Evolutionary conservation across 257 asterid species (phyloP).

Genomic region (Nicotiana benthamiana): DNA sequence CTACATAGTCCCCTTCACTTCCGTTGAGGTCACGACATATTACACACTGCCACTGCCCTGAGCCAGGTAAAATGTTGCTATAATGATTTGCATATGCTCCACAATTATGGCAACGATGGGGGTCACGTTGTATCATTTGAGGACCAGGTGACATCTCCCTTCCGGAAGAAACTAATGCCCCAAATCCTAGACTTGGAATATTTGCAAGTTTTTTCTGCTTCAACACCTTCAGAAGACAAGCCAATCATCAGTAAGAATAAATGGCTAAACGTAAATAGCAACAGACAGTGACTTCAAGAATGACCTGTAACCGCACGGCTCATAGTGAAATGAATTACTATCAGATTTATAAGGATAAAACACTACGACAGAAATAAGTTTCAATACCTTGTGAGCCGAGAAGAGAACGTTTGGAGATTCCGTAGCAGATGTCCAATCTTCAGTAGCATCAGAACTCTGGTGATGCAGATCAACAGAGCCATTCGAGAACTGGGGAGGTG

Average conservation of each 20-base stretch:
- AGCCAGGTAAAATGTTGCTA: slow-evolving; percentile 74
- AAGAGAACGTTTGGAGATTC: slow-evolving; percentile 70
- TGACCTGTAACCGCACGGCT: neutral
- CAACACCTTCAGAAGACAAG: slow-evolving; percentile 46
- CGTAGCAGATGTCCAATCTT: slow-evolving; percentile 37
- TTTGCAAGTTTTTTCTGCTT: slow-evolving; percentile 84
- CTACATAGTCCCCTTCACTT: slow-evolving; percentile 84
- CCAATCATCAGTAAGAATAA: neutral
- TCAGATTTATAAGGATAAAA: neutral
- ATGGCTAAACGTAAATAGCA: neutral
- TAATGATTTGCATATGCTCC: slow-evolving; percentile 89
- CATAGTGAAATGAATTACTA: neutral
- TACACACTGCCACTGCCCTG: slow-evolving; percentile 99
- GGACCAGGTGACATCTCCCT: slow-evolving; percentile 81
- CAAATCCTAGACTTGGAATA: slow-evolving; percentile 81
- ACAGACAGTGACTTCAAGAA: neutral
- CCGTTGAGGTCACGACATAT: slow-evolving; percentile 81
- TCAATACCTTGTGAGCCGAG: slow-evolving; percentile 80
- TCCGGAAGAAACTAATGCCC: slow-evolving; percentile 85
- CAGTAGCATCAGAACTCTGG: slow-evolving; percentile 44
- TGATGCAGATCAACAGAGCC: slow-evolving; percentile 58
- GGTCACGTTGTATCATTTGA: slow-evolving; percentile 81
- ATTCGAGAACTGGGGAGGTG: slow-evolving; percentile 56
- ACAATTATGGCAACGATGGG: slow-evolving; percentile 84
- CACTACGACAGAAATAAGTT: neutral